Base-by-base conservation (phyloP, 257 asterid species). In the Solanum paucissectum region DNA sequence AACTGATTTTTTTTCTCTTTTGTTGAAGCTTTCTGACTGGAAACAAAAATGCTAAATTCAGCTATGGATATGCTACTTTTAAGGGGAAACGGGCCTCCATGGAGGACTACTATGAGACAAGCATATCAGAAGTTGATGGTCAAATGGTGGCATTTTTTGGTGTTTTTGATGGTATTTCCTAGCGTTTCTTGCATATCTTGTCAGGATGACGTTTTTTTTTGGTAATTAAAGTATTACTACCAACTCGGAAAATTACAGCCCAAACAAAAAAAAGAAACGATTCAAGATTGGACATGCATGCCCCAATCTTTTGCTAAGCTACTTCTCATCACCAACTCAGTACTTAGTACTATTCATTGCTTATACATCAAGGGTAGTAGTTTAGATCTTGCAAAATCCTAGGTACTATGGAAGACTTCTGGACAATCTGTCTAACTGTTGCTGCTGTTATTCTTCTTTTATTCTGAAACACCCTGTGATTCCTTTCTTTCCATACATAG, bases 101-200 rank as follows among this genome's bases (percentile, higher is more conserved):
- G 98, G 98, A 95, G 92, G 98, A 95, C 90, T 95, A 90, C 87
- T 94, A 88, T n/a, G 98, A 94, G 90, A 91, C 93, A 36, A 88
- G 91, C 71, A 91, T 95, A 86, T 91, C 95, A 5, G 96, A 93
- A 90, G 94, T 95, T 87, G 94, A 93, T 77, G 98, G 98, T 25
- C 93, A 93, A 87, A 94, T 93, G 94, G 97, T 94, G 89, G 98
- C 94, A 42, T 93, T 95, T 88, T 95, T 95, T 66, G 98, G 97
- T 81, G 96, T 95, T 90, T 95, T 90, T 88, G 98, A 95, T 86
- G 96, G 95, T 94, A 91, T 75, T 73, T 85, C 87, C 33, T 20
- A 4, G 72, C 13, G 5, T 88, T 85, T 69, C 66, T 44, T 32
- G 52, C 52, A 7, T 42, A 77, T 62, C 40, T 34, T 33, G 36